These are phyloP conservation scores for Jamesozyma piceae DNA, from an alignment of 805 yeast species.

Conservation along the genomic window DNA sequence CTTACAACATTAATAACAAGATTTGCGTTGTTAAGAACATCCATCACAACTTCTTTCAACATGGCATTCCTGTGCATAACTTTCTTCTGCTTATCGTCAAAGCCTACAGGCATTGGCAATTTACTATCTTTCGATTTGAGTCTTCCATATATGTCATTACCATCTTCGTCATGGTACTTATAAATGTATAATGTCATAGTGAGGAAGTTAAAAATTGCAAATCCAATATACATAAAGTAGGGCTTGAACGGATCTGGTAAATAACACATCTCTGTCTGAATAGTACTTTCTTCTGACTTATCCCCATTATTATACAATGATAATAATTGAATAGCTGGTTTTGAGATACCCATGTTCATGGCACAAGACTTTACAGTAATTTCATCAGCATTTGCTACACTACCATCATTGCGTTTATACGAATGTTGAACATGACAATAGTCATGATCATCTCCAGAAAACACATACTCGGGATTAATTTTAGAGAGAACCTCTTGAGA, in stretches of 20 bases:
- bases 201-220: slow-evolving; percentile 3
- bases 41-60: not conserved
- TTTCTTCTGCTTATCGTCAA: slow-evolving; percentile 4
- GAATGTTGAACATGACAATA: slow-evolving; percentile 71
- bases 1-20: slow-evolving; percentile 6
- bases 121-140: not conserved
- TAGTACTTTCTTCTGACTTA: slow-evolving; percentile 8
- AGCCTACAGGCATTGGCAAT: slow-evolving; percentile 19
- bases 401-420: slow-evolving; percentile 17
- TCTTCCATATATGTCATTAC: not conserved
- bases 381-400: slow-evolving; percentile 43
- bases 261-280: slow-evolving; percentile 43
- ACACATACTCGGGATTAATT: slow-evolving; percentile 58
- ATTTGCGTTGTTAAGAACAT: not conserved
- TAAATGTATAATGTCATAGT: not conserved
- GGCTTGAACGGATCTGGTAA: slow-evolving; percentile 47
- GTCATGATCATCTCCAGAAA: slow-evolving; percentile 96
- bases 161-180: not conserved
- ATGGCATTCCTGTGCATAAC: not conserved
- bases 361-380: slow-evolving; percentile 82
- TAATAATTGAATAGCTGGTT: slow-evolving; percentile 80
- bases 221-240: slow-evolving; percentile 29
- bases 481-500: slow-evolving; percentile 48
- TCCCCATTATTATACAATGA: slow-evolving; percentile 46
- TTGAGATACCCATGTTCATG: slow-evolving; percentile 82